These are phyloP conservation scores for Galerina marginata DNA, from an alignment of 768 basidiomycete genomes.

Conservation along the genomic window DNA sequence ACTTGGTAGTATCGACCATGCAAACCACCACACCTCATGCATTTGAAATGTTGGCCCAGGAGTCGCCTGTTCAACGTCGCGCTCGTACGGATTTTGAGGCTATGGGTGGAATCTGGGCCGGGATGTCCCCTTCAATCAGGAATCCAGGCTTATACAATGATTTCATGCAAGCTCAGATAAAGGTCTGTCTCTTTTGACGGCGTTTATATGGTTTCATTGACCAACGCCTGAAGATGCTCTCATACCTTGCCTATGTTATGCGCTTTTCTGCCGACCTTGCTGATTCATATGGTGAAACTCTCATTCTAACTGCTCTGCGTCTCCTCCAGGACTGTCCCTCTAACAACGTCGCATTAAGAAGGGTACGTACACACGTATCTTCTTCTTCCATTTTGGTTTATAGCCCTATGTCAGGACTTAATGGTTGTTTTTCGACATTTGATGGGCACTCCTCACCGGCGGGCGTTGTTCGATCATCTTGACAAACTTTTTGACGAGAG, in stretches of 20 bases:
- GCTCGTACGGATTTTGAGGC: constrained; percentile 81
- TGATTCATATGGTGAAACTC: constrained; percentile 77
- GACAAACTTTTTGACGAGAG: constrained; percentile 91
- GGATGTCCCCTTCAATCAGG: constrained; percentile 77
- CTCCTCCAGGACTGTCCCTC: constrained; percentile 93
- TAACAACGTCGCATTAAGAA: constrained; percentile 80
- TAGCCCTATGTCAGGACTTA: constrained; percentile 64
- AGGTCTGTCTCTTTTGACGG: constrained; percentile 50
- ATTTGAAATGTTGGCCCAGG: constrained; percentile 76
- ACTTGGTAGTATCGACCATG: constrained; percentile 67
- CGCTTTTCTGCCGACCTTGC: constrained; percentile 64
- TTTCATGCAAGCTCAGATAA: constrained; percentile 88
- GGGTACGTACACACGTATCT: constrained; percentile 48
- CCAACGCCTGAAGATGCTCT: constrained; percentile 67
- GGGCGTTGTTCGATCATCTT: constrained; percentile 79
- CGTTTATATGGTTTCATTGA: constrained; percentile 14
- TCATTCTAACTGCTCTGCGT: constrained; percentile 83
- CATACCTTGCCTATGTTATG: constrained; percentile 89
- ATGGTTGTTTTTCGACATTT: constrained; percentile 93
- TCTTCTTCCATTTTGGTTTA: background rate
- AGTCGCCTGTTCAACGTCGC: constrained; percentile 81
- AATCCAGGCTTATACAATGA: constrained; percentile 81
- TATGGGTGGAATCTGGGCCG: constrained; percentile 82
- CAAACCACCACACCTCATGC: constrained; percentile 76
- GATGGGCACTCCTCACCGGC: constrained; percentile 76